Conservation (phyloP, 768 basidiomycete genomes). For the Lactarius tabidus region DNA sequence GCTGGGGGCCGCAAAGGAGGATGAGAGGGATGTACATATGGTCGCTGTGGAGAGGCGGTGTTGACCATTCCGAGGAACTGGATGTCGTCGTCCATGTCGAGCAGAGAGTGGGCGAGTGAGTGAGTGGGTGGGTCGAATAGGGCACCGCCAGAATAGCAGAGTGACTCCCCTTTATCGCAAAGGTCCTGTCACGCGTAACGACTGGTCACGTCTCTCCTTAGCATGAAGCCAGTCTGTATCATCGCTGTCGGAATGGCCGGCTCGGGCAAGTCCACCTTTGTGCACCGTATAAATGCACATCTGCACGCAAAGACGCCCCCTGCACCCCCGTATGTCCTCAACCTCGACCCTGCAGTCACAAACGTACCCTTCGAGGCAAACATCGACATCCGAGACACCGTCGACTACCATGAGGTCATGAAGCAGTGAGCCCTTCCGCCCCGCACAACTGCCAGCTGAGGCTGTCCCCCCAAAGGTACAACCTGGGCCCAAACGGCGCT, state of each 20-base stretch:
- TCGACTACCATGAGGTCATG: constrained; percentile 98
- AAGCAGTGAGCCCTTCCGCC: constrained; percentile 66
- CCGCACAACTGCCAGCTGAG: constrained; percentile 12
- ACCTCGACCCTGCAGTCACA: constrained; percentile 94
- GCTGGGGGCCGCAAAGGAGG: constrained; percentile 16
- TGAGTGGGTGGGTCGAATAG: background rate
- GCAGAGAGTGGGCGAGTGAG: background rate
- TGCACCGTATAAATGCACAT: constrained; percentile 91
- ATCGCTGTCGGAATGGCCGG: constrained; percentile 97
- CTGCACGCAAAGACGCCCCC: constrained; percentile 64
- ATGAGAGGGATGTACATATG: constrained; percentile 5
- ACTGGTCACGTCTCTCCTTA: background rate
- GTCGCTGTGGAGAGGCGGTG: background rate
- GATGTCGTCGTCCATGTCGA: constrained; percentile 26
- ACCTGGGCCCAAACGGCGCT: constrained; percentile 96
- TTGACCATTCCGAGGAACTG: constrained; percentile 18
- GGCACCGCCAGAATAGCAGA: background rate
- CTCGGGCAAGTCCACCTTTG: constrained; percentile 96
- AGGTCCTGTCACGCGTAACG: background rate
- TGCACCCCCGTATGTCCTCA: constrained; percentile 89
- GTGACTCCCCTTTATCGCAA: constrained; percentile 22
- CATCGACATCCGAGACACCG: constrained; percentile 96
- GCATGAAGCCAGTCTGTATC: constrained; percentile 62
- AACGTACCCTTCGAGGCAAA: constrained; percentile 92
- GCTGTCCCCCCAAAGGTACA: constrained; percentile 60